phyloP scores from a whole-genome alignment of 2,329 filamentous ascomycete genomes.

The Venturia pyrina region DNA sequence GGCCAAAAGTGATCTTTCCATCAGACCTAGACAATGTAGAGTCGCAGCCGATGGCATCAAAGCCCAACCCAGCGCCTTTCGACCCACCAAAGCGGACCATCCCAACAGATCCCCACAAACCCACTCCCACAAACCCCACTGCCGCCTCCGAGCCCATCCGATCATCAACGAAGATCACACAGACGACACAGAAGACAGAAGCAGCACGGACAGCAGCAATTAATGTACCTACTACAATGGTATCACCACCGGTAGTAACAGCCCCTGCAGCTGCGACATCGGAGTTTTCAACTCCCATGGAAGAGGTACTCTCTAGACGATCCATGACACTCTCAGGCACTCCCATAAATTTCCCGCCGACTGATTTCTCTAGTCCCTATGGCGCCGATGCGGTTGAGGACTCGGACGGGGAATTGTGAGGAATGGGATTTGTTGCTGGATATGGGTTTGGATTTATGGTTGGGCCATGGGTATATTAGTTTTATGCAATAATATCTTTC shows the following conservation, averaged over 20 bases:
- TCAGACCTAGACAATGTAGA: neutral
- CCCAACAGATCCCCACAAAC: neutral
- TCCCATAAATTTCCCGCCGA: neutral
- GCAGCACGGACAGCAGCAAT: neutral
- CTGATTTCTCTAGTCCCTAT: neutral
- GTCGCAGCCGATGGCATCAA: neutral
- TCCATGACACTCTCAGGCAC: neutral
- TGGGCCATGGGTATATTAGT: neutral
- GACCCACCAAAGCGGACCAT: neutral
- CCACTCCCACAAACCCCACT: neutral
- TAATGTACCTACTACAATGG: neutral
- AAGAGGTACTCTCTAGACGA: neutral
- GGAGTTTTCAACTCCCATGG: neutral
- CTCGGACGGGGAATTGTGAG: neutral
- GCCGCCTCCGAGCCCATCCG: neutral
- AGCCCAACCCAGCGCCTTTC: neutral
- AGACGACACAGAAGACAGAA: neutral
- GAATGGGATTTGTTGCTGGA: neutral
- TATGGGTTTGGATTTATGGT: neutral
- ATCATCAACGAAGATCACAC: constrained; percentile 1
- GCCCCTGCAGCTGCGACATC: neutral
- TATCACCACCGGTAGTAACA: neutral
- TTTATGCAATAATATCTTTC: too few relatives aligned
- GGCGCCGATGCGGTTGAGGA: neutral
- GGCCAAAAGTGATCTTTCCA: neutral